phyloP scores from a whole-genome alignment of 148 eudicot species.

The Vaccinium corymbosum region DNA sequence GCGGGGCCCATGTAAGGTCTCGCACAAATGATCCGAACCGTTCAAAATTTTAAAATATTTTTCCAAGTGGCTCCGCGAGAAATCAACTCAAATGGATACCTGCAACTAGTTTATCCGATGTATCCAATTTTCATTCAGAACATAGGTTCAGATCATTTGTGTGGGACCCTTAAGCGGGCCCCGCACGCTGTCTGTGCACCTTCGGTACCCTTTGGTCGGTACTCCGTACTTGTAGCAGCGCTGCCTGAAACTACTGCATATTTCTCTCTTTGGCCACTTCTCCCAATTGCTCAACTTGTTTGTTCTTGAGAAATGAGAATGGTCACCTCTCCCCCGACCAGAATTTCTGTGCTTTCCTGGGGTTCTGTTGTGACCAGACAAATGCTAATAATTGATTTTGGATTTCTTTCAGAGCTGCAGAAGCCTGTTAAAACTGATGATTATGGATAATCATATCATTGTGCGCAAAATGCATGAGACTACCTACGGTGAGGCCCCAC shows the following conservation, averaged over 20 bases:
- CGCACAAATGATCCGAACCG: too few relatives aligned
- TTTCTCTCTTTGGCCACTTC: background rate
- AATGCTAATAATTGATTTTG: background rate
- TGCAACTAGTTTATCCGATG: too few relatives aligned
- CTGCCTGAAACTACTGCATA: background rate
- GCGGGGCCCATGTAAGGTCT: too few relatives aligned
- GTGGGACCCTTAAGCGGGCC: too few relatives aligned
- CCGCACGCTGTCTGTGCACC: too few relatives aligned
- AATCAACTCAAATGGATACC: too few relatives aligned
- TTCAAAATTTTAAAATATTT: too few relatives aligned
- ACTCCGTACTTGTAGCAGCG: too few relatives aligned
- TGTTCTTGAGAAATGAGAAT: background rate
- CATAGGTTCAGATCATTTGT: too few relatives aligned
- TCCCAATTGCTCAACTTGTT: background rate
- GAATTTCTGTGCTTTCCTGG: background rate
- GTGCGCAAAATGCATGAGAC: constrained; percentile 69
- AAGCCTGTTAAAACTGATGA: constrained; percentile 62
- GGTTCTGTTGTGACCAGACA: background rate
- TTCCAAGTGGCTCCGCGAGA: too few relatives aligned
- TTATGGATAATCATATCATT: constrained; percentile 61
- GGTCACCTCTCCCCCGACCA: background rate
- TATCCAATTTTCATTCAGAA: too few relatives aligned
- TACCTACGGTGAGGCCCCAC: constrained; percentile 43
- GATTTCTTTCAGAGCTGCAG: constrained; percentile 65
- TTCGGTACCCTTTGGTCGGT: too few relatives aligned